Base-by-base conservation (phyloP, 2,329 filamentous ascomycete species). In the Elsinoe batatas region DNA sequence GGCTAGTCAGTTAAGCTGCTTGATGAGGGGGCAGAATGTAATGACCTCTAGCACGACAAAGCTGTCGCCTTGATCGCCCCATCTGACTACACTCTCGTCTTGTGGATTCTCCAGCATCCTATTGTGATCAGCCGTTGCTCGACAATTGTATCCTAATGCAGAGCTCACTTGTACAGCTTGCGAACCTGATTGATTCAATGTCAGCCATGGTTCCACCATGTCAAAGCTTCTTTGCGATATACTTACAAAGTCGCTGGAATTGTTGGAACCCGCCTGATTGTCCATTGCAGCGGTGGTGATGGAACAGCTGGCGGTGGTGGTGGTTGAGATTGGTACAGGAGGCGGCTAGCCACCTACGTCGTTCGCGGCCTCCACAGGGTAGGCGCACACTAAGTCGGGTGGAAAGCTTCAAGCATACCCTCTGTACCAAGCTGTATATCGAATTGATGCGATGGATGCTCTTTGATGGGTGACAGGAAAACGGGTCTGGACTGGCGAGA, bases 101-200 rank as follows among this genome's bases (percentile, higher is more conserved):
- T 88, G 85, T 35, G 91, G 91, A 67, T 94, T 94, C 72, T 97
- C 91, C 65, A 98, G 77, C 93, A 98, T 98, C 70, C 89, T 95
- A 68, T 58, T 58, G 63, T 60, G 44, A 70, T 57, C 47, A 57
- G 53, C 56, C 42, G 53, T 38, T 40, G 40, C 32, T 32, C 33
- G 20, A 13, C 15, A 37, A 36, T 13, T 17, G 3, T 1, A 32
- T 18, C 37, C 43, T 5, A 17, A 38, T 43, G 42, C 26, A 26
- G 36, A 12, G n/a, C 79, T 73, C 84, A 97, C 91, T 95, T 95
- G 80, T 96, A 97, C 62, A 97, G 78, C 75, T 97, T 97, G 77
- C 91, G 90, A 74, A 97, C 91, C 91, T 96, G 64, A 43, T 36
- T 12, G 18, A 10, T 13, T 20, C 18, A 13, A 26, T 13, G 36